Base-by-base conservation (phyloP, 106 monocot genomes). In the Allium cepa region DNA sequence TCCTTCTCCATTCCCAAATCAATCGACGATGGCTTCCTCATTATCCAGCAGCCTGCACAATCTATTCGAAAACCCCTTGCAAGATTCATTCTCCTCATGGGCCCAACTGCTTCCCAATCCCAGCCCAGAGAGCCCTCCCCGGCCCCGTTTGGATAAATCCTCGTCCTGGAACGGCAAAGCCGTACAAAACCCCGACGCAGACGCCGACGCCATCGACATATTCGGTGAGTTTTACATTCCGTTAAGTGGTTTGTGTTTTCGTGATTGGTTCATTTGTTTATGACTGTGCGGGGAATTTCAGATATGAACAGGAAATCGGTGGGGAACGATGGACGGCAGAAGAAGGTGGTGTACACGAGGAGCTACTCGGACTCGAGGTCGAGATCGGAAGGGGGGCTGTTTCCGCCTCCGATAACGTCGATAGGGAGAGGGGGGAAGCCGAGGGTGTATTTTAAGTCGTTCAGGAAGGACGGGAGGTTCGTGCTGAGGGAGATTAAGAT, bases 401-500 rank as follows among this genome's bases (percentile, higher is more conserved):
- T 85, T 56, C 93, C 93, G 10, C 84, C 85, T 4, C 88, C 93
- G 55, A 65, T 84, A 62, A 71, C 80, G 2, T 67, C 67, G 2
- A 80, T 84, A 36, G 73, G 77, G 60, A 77, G 65, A 50, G 27
- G 72, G 4, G 83, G 83, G 18, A 84, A 80, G 63, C 76, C 83
- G n/a, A 59, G 76, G 59, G 63, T 73, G 14, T 63, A 28, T 56
- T 84, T 80, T 61, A 64, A 73, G 17, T 77, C 84, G 0, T 56
- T 28, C 12, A 70, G 77, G 50, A 12, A 49, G 48, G 47, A 49
- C 13, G 26, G 64, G 8, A 50, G 51, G 11, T 57, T 59, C 45
- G 77, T 84, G 8, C 72, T 84, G 8, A 80, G 73, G 50, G 80
- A 84, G 77, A 67, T 84, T 22, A 71, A 67, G 70, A 71, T 77